Percentiles rank a stretch among this genome's conserved stretches.
These are phyloP conservation scores for Aspergillus luchuensis DNA, from an alignment of 2,329 filamentous ascomycete genomes.

Conservation along the genomic window DNA sequence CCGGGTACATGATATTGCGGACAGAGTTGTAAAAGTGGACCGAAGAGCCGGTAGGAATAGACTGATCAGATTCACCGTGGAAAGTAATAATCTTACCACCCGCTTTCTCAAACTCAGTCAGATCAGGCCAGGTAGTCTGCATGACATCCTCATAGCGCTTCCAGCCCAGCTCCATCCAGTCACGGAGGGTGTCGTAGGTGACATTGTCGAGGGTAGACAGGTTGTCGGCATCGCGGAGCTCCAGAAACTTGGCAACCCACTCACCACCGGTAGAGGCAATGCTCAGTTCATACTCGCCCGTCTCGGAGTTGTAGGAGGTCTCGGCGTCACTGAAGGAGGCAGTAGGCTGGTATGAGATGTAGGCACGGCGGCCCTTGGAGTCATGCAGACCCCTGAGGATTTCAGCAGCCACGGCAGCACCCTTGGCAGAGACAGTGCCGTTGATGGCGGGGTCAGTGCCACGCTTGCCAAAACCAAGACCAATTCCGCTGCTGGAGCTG, in stretches of 20 bases:
- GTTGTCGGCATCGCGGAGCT: constrained; percentile 38
- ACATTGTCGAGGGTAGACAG: constrained; percentile 49
- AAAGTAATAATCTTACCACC: constrained; percentile 62
- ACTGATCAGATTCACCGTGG: constrained; percentile 60
- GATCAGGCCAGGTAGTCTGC: constrained; percentile 58
- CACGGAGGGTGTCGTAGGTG: constrained; percentile 59
- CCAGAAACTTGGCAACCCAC: constrained; percentile 36
- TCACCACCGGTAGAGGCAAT: constrained; percentile 43
- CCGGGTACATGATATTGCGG: constrained; percentile 52
- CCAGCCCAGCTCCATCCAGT: constrained; percentile 57
- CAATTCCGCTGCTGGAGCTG: constrained; percentile 27
- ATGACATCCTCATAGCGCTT: constrained; percentile 53
- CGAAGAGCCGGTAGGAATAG: constrained; percentile 56
- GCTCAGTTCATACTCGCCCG: constrained; percentile 31
- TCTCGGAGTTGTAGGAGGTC: constrained; percentile 29
- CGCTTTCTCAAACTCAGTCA: constrained; percentile 51
- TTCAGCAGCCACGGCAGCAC: constrained; percentile 36
- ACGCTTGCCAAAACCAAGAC: constrained; percentile 33
- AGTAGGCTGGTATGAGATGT: constrained; percentile 39
- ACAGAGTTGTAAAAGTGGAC: constrained; percentile 60
- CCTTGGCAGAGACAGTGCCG: constrained; percentile 32
- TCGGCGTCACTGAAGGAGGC: constrained; percentile 28
- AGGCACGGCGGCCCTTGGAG: constrained; percentile 43
- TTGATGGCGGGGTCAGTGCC: constrained; percentile 34
- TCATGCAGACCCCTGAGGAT: constrained; percentile 48